phyloP scores from a whole-genome alignment of 2,329 filamentous ascomycete species.

The Trichoderma asperellum region DNA sequence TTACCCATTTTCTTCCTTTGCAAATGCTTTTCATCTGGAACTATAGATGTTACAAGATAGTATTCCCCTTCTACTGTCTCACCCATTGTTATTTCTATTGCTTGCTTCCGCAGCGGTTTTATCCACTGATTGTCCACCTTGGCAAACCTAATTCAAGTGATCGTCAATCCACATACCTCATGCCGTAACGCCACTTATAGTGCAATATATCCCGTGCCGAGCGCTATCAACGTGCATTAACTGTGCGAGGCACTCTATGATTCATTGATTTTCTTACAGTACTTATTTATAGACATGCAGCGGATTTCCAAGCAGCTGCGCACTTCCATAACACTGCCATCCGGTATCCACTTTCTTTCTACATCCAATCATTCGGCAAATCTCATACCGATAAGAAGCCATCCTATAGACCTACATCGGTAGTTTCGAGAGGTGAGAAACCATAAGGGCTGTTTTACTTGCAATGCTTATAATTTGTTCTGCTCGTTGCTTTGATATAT shows the following conservation, averaged over 20 bases:
- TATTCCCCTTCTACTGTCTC: not conserved
- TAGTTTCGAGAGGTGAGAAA: not conserved
- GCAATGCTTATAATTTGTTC: not conserved
- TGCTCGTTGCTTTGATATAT: not conserved
- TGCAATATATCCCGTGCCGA: not conserved
- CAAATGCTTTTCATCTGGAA: not conserved
- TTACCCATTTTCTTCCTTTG: not conserved
- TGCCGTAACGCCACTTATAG: slow-evolving; percentile 15
- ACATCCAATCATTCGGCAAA: not conserved
- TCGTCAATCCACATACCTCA: slow-evolving; percentile 14
- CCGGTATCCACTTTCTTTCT: not conserved
- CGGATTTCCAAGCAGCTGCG: not conserved
- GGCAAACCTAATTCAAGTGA: not conserved
- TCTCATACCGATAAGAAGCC: not conserved
- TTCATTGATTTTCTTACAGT: slow-evolving; percentile 9
- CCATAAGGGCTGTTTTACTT: not conserved
- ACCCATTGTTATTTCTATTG: not conserved
- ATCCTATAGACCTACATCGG: not conserved
- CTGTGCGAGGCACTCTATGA: slow-evolving; percentile 17
- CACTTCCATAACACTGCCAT: not conserved
- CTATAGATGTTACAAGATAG: not conserved
- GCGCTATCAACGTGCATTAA: not conserved
- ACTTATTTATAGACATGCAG: not conserved
- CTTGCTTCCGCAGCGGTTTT: not conserved
- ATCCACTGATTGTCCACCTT: slow-evolving; percentile 14